Evolutionary conservation across 495 filamentous ascomycete genomes (phyloP).

Genomic region (Hapsidospora chrysogenum): DNA sequence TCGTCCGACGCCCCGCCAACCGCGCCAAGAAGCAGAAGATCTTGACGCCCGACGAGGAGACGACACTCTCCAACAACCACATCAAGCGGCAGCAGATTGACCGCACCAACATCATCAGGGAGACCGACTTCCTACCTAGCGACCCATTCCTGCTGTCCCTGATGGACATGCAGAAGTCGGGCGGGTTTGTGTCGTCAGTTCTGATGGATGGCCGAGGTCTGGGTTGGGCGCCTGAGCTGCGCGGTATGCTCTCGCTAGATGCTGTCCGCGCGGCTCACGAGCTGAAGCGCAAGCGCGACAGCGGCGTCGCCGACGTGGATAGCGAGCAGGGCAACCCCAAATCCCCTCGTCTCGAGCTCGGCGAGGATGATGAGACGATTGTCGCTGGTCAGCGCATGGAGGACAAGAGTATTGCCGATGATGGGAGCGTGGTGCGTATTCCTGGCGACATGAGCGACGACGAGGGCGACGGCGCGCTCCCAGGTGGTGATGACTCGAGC

Average conservation of each 20-base stretch:
- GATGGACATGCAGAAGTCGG: conserved; percentile 78
- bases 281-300: conserved; percentile 87
- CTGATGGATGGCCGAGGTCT: conserved; percentile 60
- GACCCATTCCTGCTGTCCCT: conserved; percentile 73
- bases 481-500: conserved; percentile 58
- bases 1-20: conserved; percentile 41
- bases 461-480: conserved; percentile 23
- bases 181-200: conserved; percentile 68
- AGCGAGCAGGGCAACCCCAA: conserved; percentile 41
- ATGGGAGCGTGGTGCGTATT: conserved; percentile 45
- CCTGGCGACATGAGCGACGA: conserved; percentile 45
- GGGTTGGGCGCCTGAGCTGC: conserved; percentile 81
- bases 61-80: conserved; percentile 33
- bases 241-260: conserved; percentile 68
- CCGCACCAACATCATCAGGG: conserved; percentile 64
- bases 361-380: conserved; percentile 37
- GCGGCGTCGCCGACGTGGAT: conserved; percentile 63
- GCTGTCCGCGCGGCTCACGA: conserved; percentile 60
- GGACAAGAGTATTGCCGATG: conserved; percentile 29
- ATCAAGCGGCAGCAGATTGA: conserved; percentile 71
- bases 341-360: conserved; percentile 54
- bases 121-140: conserved; percentile 61
- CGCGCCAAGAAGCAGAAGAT: conserved; percentile 62
- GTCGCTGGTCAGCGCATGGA: conserved; percentile 32
- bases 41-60: conserved; percentile 50